Percentiles rank a stretch among this genome's conserved stretches.
phyloP scores from a whole-genome alignment of 805 yeast genomes.

The Candida nonsorbophila region DNA sequence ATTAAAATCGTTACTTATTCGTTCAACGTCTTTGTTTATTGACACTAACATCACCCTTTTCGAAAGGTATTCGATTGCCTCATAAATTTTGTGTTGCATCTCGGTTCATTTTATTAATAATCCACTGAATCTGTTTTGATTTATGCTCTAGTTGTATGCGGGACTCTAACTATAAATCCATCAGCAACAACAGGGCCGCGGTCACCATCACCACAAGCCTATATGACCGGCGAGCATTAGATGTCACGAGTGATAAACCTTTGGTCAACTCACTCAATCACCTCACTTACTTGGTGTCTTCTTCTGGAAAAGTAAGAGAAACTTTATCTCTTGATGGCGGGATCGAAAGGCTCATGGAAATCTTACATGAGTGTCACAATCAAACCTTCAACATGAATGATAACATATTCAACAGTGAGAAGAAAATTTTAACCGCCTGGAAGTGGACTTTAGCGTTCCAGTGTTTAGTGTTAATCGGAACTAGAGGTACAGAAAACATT shows the following conservation, averaged over 20 bases:
- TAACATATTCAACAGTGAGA: constrained; percentile 30
- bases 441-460: constrained; percentile 96
- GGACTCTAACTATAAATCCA: constrained; percentile 79
- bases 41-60: too few relatives aligned
- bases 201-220: constrained; percentile 83
- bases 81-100: too few relatives aligned
- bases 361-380: constrained; percentile 72
- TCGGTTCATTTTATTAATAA: constrained; percentile 1
- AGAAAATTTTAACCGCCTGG: constrained; percentile 73
- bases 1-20: too few relatives aligned
- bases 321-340: constrained; percentile 90
- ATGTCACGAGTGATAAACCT: constrained; percentile 85
- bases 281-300: constrained; percentile 78
- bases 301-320: constrained; percentile 85
- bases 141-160: constrained; percentile 49
- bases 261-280: constrained; percentile 88
- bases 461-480: constrained; percentile 85
- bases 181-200: constrained; percentile 82
- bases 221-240: constrained; percentile 89
- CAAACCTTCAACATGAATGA: constrained; percentile 23
- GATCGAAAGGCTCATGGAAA: constrained; percentile 78
- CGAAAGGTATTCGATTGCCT: too few relatives aligned
- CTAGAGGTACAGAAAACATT: constrained; percentile 85
- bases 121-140: not conserved
- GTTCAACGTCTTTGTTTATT: too few relatives aligned